Evolutionary conservation across 2,329 filamentous ascomycete species (phyloP).

Genomic region (Trichoderma sp.): DNA sequence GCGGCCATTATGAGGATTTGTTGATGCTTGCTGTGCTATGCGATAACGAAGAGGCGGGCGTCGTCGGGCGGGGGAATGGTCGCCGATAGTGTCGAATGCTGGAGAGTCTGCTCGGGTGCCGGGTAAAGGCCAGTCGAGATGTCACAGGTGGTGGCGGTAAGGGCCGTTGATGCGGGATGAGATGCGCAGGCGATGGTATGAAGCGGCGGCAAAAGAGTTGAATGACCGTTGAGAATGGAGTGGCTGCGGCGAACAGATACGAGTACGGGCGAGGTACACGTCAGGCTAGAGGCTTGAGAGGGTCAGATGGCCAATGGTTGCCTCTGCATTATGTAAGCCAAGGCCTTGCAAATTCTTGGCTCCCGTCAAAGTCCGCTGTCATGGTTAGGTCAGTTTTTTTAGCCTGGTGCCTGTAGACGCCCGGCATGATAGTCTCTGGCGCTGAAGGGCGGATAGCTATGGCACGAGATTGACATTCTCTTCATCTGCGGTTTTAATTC

Average conservation of each 20-base stretch:
- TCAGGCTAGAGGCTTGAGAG: constrained; percentile 26
- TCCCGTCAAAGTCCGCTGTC: neutral
- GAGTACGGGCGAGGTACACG: constrained; percentile 32
- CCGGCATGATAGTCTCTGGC: neutral
- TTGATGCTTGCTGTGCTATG: constrained; percentile 36
- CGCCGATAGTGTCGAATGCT: neutral
- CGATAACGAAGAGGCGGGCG: neutral
- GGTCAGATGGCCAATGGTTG: constrained; percentile 29
- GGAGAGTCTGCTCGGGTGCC: neutral
- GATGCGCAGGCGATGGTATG: constrained; percentile 12
- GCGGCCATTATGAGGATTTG: constrained; percentile 70
- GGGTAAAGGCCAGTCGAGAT: neutral
- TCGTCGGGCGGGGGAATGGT: neutral
- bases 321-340: constrained; percentile 28
- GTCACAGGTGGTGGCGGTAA: neutral
- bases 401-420: neutral
- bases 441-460: neutral
- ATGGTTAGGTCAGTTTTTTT: neutral
- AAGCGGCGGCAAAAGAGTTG: constrained; percentile 13
- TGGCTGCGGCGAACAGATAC: constrained; percentile 31
- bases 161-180: constrained; percentile 21
- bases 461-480: neutral
- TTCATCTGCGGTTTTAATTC: no score
- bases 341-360: neutral
- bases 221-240: constrained; percentile 28